Percentiles rank a stretch among this genome's conserved stretches.
These are phyloP conservation scores for Sporothrix schenckii DNA, from an alignment of 2,329 filamentous ascomycete species.

Conservation along the genomic window DNA sequence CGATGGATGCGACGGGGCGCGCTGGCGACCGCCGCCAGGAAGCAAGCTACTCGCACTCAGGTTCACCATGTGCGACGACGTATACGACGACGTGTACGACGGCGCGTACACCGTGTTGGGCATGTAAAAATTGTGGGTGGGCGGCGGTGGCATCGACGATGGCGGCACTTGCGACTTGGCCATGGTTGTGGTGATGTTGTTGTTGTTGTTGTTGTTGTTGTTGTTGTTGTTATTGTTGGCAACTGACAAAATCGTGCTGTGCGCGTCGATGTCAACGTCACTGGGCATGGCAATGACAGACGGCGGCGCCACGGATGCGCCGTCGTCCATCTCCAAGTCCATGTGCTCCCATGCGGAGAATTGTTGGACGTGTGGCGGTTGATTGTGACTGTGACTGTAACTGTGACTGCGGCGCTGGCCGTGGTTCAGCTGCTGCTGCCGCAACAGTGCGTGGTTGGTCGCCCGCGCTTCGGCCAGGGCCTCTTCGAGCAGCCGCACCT, in stretches of 20 bases:
- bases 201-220: not conserved
- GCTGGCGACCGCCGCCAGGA: not conserved
- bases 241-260: conserved; percentile 17
- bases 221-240: too few relatives aligned
- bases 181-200: not conserved
- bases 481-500: conserved; percentile 25
- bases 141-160: conserved; percentile 24
- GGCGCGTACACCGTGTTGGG: conserved; percentile 5
- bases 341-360: conserved; percentile 20
- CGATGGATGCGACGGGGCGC: not conserved
- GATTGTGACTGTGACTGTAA: not conserved
- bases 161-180: conserved; percentile 26
- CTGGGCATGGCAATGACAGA: conserved; percentile 8
- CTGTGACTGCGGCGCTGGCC: too few relatives aligned
- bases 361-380: conserved; percentile 10
- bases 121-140: conserved; percentile 8
- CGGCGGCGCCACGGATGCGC: not conserved
- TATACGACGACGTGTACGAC: not conserved
- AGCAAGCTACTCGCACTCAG: not conserved
- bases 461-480: conserved; percentile 30
- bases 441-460: conserved; percentile 14
- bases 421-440: not conserved
- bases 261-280: conserved; percentile 10
- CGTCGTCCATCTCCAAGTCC: conserved; percentile 19
- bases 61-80: conserved; percentile 5